phyloP scores from a whole-genome alignment of 495 filamentous ascomycete genomes.

The Elasticomyces elasticus region DNA sequence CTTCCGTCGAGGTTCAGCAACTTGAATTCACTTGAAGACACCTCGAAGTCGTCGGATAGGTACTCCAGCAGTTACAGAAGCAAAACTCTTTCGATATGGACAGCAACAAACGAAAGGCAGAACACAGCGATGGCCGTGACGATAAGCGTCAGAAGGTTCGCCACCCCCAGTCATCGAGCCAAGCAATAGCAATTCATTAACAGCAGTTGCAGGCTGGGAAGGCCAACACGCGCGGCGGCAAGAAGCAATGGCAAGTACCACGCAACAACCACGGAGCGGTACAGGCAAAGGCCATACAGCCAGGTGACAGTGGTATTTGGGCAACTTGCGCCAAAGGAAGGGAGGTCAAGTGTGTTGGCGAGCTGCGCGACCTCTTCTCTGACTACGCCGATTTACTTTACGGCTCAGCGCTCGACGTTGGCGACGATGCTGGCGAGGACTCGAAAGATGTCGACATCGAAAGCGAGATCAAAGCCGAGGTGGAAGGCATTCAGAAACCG shows the following conservation, averaged over 20 bases:
- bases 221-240: too few relatives aligned
- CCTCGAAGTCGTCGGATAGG: too few relatives aligned
- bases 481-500: constrained; percentile 52
- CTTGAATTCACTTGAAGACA: neutral
- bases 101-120: constrained; percentile 14
- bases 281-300: constrained; percentile 28
- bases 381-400: constrained; percentile 56
- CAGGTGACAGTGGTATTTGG: constrained; percentile 80
- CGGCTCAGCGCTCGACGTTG: constrained; percentile 30
- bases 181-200: neutral
- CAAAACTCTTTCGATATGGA: constrained; percentile 15
- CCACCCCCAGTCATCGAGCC: too few relatives aligned
- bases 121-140: neutral
- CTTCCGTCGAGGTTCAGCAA: too few relatives aligned
- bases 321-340: constrained; percentile 73
- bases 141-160: constrained; percentile 18
- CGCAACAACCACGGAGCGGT: constrained; percentile 8
- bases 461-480: constrained; percentile 66
- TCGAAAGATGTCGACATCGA: constrained; percentile 58
- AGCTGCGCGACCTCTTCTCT: constrained; percentile 63
- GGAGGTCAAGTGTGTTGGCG: constrained; percentile 66
- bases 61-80: too few relatives aligned
- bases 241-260: constrained; percentile 33
- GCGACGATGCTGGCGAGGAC: constrained; percentile 29
- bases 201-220: constrained; percentile 19